phyloP scores from a whole-genome alignment of 495 filamentous ascomycete species.

The Hypoxylon fragiforme region DNA sequence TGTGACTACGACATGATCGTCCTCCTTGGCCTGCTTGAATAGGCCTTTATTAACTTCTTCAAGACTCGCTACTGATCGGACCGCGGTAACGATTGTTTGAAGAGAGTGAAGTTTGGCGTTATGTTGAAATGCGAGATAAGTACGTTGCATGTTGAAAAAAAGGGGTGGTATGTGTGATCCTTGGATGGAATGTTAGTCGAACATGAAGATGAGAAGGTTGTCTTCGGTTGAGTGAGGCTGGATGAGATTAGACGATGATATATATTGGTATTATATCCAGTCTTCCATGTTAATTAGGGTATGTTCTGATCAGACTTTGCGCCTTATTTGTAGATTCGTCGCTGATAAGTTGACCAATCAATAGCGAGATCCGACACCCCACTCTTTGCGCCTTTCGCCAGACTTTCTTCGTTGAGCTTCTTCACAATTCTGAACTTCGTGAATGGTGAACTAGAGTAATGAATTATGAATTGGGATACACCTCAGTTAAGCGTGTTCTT shows the following conservation, averaged over 20 bases:
- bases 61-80: conserved; percentile 51
- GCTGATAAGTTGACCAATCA: conserved; percentile 11
- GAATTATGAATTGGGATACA: background rate
- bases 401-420: conserved; percentile 11
- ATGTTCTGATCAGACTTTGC: conserved; percentile 21
- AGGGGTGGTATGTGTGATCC: background rate
- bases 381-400: conserved; percentile 15
- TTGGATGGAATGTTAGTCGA: background rate
- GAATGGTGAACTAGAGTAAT: conserved; percentile 2
- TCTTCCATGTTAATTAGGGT: no score
- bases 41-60: conserved; percentile 50
- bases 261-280: background rate
- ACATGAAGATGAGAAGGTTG: no score
- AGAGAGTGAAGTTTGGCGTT: conserved; percentile 53
- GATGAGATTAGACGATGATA: background rate
- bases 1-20: conserved; percentile 58
- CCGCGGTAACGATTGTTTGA: conserved; percentile 46
- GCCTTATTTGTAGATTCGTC: conserved; percentile 18
- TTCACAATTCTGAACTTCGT: background rate
- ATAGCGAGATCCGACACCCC: conserved; percentile 4
- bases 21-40: conserved; percentile 52
- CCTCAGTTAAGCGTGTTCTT: conserved; percentile 56
- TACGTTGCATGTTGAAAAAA: conserved; percentile 41
- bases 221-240: background rate
- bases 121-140: conserved; percentile 58